Evolutionary conservation across 805 yeast species (phyloP).

Genomic region (Yarrowia alimentaria): DNA sequence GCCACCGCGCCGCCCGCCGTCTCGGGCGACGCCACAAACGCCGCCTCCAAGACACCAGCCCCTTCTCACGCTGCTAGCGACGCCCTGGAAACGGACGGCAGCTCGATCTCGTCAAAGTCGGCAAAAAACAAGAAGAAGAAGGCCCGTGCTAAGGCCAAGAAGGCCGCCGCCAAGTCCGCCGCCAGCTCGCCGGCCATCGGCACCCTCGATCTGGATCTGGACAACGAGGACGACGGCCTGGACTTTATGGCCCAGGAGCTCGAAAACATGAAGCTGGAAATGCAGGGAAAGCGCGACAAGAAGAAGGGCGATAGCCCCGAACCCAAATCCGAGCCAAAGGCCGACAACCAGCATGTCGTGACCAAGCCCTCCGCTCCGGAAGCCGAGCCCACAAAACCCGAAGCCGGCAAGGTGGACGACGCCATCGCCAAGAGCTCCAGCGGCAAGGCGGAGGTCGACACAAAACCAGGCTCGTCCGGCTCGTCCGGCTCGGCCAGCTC

Average conservation of each 20-base stretch:
- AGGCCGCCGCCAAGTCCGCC: not conserved
- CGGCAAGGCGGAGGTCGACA: too few relatives aligned
- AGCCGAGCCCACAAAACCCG: not conserved
- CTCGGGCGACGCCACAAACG: not conserved
- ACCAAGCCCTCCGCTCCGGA: too few relatives aligned
- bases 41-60: too few relatives aligned
- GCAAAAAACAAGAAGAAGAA: conserved; percentile 8
- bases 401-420: too few relatives aligned
- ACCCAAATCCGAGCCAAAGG: too few relatives aligned
- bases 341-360: too few relatives aligned
- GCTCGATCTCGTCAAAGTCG: not conserved
- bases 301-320: too few relatives aligned
- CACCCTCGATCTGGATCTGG: not conserved
- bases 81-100: too few relatives aligned
- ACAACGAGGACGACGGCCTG: conserved; percentile 6
- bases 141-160: conserved; percentile 5
- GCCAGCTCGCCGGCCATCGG: not conserved
- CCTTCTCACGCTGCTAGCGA: too few relatives aligned
- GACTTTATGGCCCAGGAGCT: conserved; percentile 26
- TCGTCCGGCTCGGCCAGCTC: not conserved
- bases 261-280: conserved; percentile 22
- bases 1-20: conserved; percentile 10
- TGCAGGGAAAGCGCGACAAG: conserved; percentile 15
- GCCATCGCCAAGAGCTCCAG: too few relatives aligned
- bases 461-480: too few relatives aligned